These are phyloP conservation scores for Fusarium incarnatum DNA, from an alignment of 2,329 filamentous ascomycete species.

Conservation along the genomic window DNA sequence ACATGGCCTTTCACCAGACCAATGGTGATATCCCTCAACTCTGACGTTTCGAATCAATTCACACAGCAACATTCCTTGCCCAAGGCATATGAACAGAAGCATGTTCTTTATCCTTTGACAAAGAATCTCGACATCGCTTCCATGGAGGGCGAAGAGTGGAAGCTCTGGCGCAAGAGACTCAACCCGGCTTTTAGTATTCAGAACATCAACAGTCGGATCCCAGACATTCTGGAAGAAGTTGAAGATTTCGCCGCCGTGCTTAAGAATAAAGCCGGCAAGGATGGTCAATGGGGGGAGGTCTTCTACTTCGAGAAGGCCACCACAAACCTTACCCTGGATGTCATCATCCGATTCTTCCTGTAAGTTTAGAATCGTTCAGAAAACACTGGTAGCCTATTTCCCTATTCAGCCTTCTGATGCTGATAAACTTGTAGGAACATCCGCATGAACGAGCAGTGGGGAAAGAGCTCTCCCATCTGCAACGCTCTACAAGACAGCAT, in stretches of 20 bases:
- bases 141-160: constrained; percentile 47
- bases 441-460: constrained; percentile 30
- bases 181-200: constrained; percentile 54
- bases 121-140: constrained; percentile 49
- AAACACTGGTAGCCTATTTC: background rate
- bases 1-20: constrained; percentile 46
- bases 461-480: constrained; percentile 9
- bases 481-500: constrained; percentile 28
- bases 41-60: constrained; percentile 38
- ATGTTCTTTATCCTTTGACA: constrained; percentile 47
- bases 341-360: constrained; percentile 54
- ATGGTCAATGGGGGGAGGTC: constrained; percentile 20
- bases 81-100: constrained; percentile 48
- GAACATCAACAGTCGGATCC: constrained; percentile 51
- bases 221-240: constrained; percentile 54
- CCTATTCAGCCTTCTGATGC: background rate
- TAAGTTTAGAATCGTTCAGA: constrained; percentile 14
- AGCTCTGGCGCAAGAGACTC: constrained; percentile 49
- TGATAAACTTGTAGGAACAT: constrained; percentile 12
- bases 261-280: constrained; percentile 15
- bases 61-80: constrained; percentile 35
- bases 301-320: constrained; percentile 52
- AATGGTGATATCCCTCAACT: constrained; percentile 33
- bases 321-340: constrained; percentile 55
- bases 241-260: constrained; percentile 49